phyloP scores from a whole-genome alignment of 23 red algal genomes.

The Gracilariopsis chorda region DNA sequence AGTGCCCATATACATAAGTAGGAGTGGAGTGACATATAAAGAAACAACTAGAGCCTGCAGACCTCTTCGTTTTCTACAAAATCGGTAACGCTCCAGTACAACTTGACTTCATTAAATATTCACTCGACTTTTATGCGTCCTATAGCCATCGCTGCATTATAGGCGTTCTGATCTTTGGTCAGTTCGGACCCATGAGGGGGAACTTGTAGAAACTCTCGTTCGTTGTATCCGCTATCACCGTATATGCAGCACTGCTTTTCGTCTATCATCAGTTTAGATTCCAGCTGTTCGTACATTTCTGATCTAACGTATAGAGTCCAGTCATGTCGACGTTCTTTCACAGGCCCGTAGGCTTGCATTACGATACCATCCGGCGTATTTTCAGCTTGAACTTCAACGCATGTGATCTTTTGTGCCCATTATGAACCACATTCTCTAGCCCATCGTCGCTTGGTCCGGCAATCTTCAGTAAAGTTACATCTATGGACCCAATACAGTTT shows the following conservation, averaged over 20 bases:
- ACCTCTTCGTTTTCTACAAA: background rate
- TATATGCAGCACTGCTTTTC: background rate
- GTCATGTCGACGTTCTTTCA: conserved; percentile 4
- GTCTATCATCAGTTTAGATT: background rate
- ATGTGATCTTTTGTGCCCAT: background rate
- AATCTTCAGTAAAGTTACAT: conserved; percentile 1
- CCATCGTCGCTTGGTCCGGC: background rate
- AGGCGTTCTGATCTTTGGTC: background rate
- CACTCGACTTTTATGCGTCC: background rate
- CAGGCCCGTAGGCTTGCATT: background rate
- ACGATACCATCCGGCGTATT: conserved; percentile 5
- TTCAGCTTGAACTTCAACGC: conserved; percentile 28
- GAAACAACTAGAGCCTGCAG: background rate
- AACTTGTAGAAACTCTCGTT: background rate
- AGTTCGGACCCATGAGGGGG: background rate
- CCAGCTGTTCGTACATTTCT: background rate
- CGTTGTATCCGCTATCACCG: background rate
- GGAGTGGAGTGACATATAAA: background rate
- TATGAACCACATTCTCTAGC: background rate
- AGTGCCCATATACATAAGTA: background rate
- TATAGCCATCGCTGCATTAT: background rate
- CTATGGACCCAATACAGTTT: background rate
- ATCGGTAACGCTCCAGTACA: background rate
- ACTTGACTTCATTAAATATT: background rate
- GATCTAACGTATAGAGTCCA: background rate